phyloP scores from a whole-genome alignment of 2,329 filamentous ascomycete species.

The Myriosclerotinia scirpicola region DNA sequence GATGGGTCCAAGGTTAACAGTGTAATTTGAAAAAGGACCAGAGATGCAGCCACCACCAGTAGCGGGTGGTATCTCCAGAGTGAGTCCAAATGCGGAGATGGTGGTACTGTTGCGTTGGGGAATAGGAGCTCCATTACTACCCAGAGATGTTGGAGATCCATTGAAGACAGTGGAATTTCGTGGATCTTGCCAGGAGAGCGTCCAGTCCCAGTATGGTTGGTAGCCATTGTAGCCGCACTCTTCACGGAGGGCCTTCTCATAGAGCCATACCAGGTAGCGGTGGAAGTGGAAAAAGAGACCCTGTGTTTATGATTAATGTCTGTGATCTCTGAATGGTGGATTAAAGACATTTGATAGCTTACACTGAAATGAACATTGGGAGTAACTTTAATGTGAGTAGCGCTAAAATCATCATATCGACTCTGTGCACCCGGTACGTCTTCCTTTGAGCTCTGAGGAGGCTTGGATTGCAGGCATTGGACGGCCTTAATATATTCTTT shows the following conservation, averaged over 20 bases:
- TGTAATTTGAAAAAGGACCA: conserved; percentile 12
- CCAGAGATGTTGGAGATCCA: conserved; percentile 52
- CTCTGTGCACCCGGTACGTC: conserved; percentile 32
- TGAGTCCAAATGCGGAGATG: conserved; percentile 28
- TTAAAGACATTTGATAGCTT: neutral
- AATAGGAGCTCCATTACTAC: conserved; percentile 48
- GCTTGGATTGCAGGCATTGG: conserved; percentile 42
- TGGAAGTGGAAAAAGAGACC: conserved; percentile 37
- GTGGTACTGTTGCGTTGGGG: conserved; percentile 37
- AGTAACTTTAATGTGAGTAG: conserved; percentile 43
- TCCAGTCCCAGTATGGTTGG: conserved; percentile 39
- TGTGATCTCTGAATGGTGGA: too few species aligned
- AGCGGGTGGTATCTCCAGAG: conserved; percentile 47
- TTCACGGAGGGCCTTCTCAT: conserved; percentile 46
- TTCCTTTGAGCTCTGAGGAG: conserved; percentile 40
- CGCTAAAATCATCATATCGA: conserved; percentile 44
- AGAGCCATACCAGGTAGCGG: conserved; percentile 46
- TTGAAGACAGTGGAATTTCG: conserved; percentile 54
- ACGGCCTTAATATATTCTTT: conserved; percentile 44
- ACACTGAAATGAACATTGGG: conserved; percentile 35
- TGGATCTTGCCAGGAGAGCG: conserved; percentile 40
- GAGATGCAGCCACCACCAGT: conserved; percentile 53
- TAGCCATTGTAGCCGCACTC: conserved; percentile 48
- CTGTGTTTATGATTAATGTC: neutral
- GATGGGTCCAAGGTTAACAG: conserved; percentile 16